Percentiles rank a stretch among this genome's conserved stretches.
These are phyloP conservation scores for Auricularia sp. DNA, from an alignment of 768 basidiomycete genomes.

Conservation along the genomic window DNA sequence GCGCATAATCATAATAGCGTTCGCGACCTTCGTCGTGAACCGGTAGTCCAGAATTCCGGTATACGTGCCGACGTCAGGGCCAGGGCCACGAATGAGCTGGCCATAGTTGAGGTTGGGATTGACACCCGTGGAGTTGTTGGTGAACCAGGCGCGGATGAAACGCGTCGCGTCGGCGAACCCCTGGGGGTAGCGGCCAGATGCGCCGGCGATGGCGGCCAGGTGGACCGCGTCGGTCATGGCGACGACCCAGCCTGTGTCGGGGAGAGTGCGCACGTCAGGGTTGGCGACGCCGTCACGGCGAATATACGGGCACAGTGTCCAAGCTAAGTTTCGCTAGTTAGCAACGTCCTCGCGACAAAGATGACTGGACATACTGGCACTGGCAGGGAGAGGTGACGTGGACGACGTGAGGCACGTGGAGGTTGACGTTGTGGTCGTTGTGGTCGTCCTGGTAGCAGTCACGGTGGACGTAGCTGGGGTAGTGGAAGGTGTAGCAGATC, in stretches of 20 bases:
- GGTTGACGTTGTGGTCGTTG: no score
- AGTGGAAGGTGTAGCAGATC: no score
- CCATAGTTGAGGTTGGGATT: slow-evolving; percentile 47
- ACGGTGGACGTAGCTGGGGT: no score
- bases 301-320: slow-evolving; percentile 39
- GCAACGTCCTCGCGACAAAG: no score
- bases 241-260: slow-evolving; percentile 33
- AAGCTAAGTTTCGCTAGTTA: slow-evolving; percentile 15
- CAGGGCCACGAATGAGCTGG: slow-evolving; percentile 45
- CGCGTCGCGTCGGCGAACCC: slow-evolving; percentile 38
- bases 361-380: no score
- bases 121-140: slow-evolving; percentile 34
- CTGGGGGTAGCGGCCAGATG: slow-evolving; percentile 19
- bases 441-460: no score
- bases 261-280: slow-evolving; percentile 41
- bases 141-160: slow-evolving; percentile 39
- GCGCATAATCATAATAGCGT: slow-evolving; percentile 35
- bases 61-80: slow-evolving; percentile 34
- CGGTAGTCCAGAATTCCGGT: slow-evolving; percentile 52
- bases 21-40: slow-evolving; percentile 43
- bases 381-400: background rate
- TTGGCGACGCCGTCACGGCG: slow-evolving; percentile 44
- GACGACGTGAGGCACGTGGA: background rate
- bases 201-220: slow-evolving; percentile 37
- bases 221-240: slow-evolving; percentile 33